phyloP scores from a whole-genome alignment of 176 grass and related monocot genomes.

The Eragrostis nindensis region DNA sequence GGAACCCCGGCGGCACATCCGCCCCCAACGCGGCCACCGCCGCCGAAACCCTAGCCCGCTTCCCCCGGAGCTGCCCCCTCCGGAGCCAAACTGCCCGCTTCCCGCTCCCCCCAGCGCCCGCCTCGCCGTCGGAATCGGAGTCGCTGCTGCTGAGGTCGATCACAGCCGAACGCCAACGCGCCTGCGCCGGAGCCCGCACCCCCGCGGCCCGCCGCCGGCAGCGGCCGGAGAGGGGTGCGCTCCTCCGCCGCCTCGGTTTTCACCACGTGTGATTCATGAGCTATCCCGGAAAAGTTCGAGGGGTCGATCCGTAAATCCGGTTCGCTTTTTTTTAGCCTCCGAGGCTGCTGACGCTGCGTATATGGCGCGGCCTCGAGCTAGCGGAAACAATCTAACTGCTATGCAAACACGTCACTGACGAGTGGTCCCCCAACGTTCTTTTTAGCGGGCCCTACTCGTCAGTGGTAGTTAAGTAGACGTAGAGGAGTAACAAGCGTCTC shows the following conservation, averaged over 20 bases:
- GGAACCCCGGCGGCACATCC: conserved; percentile 71
- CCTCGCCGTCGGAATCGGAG: conserved; percentile 55
- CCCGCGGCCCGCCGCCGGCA: not conserved
- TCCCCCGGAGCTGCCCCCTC: conserved; percentile 15
- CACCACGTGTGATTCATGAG: conserved; percentile 45
- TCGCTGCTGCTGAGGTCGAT: conserved; percentile 86
- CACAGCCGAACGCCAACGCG: conserved; percentile 15
- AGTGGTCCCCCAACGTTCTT: no score
- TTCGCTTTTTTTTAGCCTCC: not conserved
- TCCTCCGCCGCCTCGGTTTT: conserved; percentile 51
- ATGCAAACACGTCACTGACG: no score
- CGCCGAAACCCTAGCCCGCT: conserved; percentile 43
- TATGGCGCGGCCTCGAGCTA: no score
- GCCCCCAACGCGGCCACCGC: conserved; percentile 17
- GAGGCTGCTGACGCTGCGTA: not conserved
- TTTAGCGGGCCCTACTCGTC: no score
- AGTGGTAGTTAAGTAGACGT: no score
- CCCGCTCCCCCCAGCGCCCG: not conserved
- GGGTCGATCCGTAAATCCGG: conserved; percentile 13
- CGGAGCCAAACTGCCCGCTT: conserved; percentile 36
- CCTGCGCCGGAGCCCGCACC: not conserved
- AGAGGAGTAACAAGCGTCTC: no score
- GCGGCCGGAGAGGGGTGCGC: not conserved
- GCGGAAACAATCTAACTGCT: no score
- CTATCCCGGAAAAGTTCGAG: not conserved